These are phyloP conservation scores for Rhizopogon rudus DNA, from an alignment of 768 basidiomycete genomes.

Conservation along the genomic window DNA sequence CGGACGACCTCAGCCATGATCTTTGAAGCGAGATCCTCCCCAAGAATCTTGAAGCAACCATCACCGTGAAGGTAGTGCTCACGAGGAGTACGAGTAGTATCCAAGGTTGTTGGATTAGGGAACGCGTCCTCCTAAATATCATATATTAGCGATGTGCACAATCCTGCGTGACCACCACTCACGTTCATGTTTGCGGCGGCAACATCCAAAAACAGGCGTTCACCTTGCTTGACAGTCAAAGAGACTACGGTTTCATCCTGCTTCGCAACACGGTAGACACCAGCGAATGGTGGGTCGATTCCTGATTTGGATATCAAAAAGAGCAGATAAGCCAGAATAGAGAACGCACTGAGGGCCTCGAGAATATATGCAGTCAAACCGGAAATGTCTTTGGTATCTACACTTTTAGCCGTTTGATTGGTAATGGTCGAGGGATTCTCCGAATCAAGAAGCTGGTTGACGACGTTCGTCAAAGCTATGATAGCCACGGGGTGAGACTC, in stretches of 20 bases:
- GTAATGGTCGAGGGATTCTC: slow-evolving; percentile 34
- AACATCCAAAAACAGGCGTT: slow-evolving; percentile 61
- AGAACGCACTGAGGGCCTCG: slow-evolving; percentile 63
- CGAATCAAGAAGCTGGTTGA: slow-evolving; percentile 60
- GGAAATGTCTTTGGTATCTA: slow-evolving; percentile 29
- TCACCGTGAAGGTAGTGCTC: slow-evolving; percentile 47
- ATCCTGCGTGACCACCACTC: slow-evolving; percentile 19
- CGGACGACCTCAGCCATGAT: slow-evolving; percentile 60
- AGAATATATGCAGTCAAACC: slow-evolving; percentile 52
- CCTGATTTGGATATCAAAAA: slow-evolving; percentile 35
- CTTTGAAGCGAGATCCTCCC: slow-evolving; percentile 53
- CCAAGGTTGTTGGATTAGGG: slow-evolving; percentile 39
- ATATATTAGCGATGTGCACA: neutral
- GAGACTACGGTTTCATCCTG: slow-evolving; percentile 40
- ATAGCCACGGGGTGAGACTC: neutral
- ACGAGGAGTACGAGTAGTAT: slow-evolving; percentile 37
- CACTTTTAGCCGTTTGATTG: slow-evolving; percentile 21
- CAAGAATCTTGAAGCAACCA: slow-evolving; percentile 41
- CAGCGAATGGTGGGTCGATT: slow-evolving; percentile 67
- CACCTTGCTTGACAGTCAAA: slow-evolving; percentile 39
- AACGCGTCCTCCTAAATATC: slow-evolving; percentile 44
- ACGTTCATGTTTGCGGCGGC: slow-evolving; percentile 55
- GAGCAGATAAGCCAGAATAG: neutral
- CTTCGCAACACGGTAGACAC: slow-evolving; percentile 54
- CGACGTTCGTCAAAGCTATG: slow-evolving; percentile 57